A percentile compares a stretch with the other conserved stretches of the same genome.
These are phyloP conservation scores for Trypanosoma lewisi DNA, from an alignment of 208 protist genomes.

Conservation along the genomic window DNA sequence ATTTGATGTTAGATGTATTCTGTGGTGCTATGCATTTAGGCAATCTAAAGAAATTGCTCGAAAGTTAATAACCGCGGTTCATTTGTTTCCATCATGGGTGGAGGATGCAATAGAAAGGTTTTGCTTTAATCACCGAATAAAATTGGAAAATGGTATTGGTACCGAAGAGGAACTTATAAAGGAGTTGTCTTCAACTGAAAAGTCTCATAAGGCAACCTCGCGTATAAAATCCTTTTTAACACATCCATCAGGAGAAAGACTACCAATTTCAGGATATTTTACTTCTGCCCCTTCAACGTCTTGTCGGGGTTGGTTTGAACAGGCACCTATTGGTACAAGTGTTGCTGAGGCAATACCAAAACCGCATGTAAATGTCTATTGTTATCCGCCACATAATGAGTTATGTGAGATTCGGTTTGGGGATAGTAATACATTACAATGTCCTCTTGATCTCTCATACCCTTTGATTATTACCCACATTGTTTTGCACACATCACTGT, in stretches of 20 bases:
- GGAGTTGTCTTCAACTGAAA: constrained; percentile 38
- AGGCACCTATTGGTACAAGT: constrained; percentile 39
- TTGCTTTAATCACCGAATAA: constrained; percentile 40
- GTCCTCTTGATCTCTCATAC: constrained; percentile 78
- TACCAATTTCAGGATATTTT: constrained; percentile 30
- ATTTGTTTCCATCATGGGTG: constrained; percentile 50
- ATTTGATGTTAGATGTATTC: constrained; percentile 63
- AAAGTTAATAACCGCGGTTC: constrained; percentile 24
- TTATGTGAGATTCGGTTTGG: constrained; percentile 32
- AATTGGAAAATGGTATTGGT: constrained; percentile 28
- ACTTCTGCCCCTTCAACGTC: constrained; percentile 29
- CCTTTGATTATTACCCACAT: constrained; percentile 63
- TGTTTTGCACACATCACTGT: constrained; percentile 71
- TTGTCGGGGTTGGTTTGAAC: constrained; percentile 82
- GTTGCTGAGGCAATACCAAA: constrained; percentile 32
- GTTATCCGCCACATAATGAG: constrained; percentile 55
- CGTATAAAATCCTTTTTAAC: constrained; percentile 51
- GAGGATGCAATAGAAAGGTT: constrained; percentile 34
- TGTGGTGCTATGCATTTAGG: constrained; percentile 71
- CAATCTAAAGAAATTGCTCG: constrained; percentile 32
- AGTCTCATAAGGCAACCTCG: constrained; percentile 29
- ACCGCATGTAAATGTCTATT: constrained; percentile 51
- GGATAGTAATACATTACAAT: constrained; percentile 43
- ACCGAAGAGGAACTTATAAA: constrained; percentile 30
- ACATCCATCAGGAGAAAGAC: constrained; percentile 26